Evolutionary conservation across 1,139 yeast species (phyloP).

Genomic region (Zhuliangozyma blackwelliae): DNA sequence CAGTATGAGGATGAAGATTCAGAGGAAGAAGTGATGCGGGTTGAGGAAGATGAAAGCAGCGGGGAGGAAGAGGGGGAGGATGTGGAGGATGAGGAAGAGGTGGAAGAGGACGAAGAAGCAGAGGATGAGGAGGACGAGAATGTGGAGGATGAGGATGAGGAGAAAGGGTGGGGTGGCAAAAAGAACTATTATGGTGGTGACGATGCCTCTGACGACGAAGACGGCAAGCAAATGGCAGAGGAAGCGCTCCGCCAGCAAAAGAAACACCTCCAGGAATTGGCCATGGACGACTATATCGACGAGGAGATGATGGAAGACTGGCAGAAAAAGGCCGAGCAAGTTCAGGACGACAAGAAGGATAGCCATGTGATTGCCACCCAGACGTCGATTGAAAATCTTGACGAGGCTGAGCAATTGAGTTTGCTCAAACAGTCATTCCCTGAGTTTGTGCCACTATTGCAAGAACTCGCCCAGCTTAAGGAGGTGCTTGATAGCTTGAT

Average conservation of each 20-base stretch:
- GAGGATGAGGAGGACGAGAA: conserved; percentile 38
- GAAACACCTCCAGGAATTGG: conserved; percentile 74
- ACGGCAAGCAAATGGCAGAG: conserved; percentile 72
- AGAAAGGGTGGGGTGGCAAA: conserved; percentile 76
- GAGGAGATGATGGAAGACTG: conserved; percentile 78
- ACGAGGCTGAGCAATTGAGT: conserved; percentile 39
- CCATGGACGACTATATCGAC: conserved; percentile 78
- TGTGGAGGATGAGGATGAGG: conserved; percentile 49
- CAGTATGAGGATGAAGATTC: conserved; percentile 40
- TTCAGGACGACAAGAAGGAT: conserved; percentile 27
- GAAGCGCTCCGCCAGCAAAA: conserved; percentile 89
- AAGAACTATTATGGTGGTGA: conserved; percentile 83
- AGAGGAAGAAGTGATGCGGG: conserved; percentile 26
- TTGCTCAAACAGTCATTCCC: conserved; percentile 65
- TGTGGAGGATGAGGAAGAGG: conserved; percentile 22
- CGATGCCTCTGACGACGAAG: conserved; percentile 69
- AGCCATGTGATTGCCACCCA: conserved; percentile 23
- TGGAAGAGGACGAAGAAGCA: conserved; percentile 26
- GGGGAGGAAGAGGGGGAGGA: conserved; percentile 17
- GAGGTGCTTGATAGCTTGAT: conserved; percentile 36
- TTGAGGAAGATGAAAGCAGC: conserved; percentile 13
- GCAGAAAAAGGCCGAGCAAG: conserved; percentile 31
- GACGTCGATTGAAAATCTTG: conserved; percentile 33
- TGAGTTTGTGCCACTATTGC: conserved; percentile 73
- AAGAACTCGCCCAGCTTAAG: conserved; percentile 53